phyloP scores from a whole-genome alignment of 2,329 filamentous ascomycete species.

The Triangularia setosa region DNA sequence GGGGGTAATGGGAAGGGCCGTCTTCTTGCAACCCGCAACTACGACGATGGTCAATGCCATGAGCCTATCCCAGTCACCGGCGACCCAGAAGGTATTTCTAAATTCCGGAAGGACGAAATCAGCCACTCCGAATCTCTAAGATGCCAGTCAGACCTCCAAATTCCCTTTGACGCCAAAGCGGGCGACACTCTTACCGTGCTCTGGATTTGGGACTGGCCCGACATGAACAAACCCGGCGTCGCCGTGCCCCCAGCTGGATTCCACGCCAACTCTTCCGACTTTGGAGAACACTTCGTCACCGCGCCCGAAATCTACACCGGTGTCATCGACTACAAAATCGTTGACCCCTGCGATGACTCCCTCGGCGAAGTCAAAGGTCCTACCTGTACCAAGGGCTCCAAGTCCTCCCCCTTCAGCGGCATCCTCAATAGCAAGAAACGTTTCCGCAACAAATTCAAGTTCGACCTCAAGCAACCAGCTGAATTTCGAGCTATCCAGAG shows the following conservation, averaged over 20 bases:
- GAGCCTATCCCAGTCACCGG: slow-evolving; percentile 45
- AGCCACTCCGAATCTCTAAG: slow-evolving; percentile 50
- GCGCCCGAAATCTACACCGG: slow-evolving; percentile 37
- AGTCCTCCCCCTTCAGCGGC: slow-evolving; percentile 30
- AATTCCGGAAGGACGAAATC: slow-evolving; percentile 54
- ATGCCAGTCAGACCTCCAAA: slow-evolving; percentile 77
- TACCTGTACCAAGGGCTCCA: slow-evolving; percentile 29
- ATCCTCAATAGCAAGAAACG: slow-evolving; percentile 17
- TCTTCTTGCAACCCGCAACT: slow-evolving; percentile 74
- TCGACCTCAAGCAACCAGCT: slow-evolving; percentile 37
- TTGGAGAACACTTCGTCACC: slow-evolving; percentile 30
- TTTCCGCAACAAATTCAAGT: neutral
- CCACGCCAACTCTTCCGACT: slow-evolving; percentile 9
- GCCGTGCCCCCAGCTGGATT: slow-evolving; percentile 24
- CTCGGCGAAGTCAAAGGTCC: slow-evolving; percentile 38
- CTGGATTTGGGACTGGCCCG: slow-evolving; percentile 96
- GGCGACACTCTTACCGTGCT: slow-evolving; percentile 75
- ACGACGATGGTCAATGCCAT: slow-evolving; percentile 87
- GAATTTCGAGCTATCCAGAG: slow-evolving; percentile 38
- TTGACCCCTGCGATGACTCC: slow-evolving; percentile 33
- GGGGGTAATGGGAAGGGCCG: slow-evolving; percentile 76
- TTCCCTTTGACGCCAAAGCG: slow-evolving; percentile 62
- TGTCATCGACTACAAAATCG: slow-evolving; percentile 34
- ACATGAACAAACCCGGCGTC: slow-evolving; percentile 41
- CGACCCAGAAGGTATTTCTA: slow-evolving; percentile 57